Percentiles rank a stretch among this genome's conserved stretches.
phyloP scores from a whole-genome alignment of 2,329 filamentous ascomycete species.

The Dactylonectria macrodidyma region DNA sequence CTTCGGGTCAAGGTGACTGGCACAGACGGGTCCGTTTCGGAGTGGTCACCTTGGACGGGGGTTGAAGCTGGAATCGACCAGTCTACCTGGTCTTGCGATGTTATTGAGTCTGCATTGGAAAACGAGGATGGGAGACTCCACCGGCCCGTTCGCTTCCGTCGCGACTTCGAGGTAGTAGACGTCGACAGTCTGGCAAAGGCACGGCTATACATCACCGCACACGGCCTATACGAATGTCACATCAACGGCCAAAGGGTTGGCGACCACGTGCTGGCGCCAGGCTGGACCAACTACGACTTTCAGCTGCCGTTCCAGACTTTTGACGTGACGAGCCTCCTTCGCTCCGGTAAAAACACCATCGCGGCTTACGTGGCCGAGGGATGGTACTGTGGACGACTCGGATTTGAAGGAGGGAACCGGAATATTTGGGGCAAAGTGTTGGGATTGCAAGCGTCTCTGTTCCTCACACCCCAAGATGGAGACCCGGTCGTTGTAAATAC shows the following conservation, averaged over 20 bases:
- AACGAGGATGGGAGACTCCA: neutral
- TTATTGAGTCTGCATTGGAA: neutral
- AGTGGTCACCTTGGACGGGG: neutral
- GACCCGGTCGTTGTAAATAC: slow-evolving; percentile 47
- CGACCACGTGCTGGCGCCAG: slow-evolving; percentile 60
- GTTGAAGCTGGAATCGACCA: neutral
- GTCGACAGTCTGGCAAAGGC: slow-evolving; percentile 42
- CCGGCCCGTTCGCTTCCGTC: neutral
- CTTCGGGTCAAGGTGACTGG: neutral
- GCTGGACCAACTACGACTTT: slow-evolving; percentile 65
- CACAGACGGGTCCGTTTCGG: neutral
- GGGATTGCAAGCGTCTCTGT: slow-evolving; percentile 41
- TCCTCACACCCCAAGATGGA: slow-evolving; percentile 3
- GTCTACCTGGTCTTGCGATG: neutral
- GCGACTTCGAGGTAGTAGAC: neutral
- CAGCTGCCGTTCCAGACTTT: slow-evolving; percentile 65
- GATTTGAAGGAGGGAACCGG: slow-evolving; percentile 41
- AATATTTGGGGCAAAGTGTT: slow-evolving; percentile 53
- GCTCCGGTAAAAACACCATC: slow-evolving; percentile 29
- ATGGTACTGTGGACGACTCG: slow-evolving; percentile 62
- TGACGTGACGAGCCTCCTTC: slow-evolving; percentile 61
- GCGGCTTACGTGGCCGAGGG: slow-evolving; percentile 60
- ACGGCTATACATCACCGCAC: slow-evolving; percentile 60
- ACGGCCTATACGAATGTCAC: slow-evolving; percentile 61
- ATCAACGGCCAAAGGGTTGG: slow-evolving; percentile 61